phyloP scores from a whole-genome alignment of 192 early-diverging fungal genomes.

The Coemansia sp. region DNA sequence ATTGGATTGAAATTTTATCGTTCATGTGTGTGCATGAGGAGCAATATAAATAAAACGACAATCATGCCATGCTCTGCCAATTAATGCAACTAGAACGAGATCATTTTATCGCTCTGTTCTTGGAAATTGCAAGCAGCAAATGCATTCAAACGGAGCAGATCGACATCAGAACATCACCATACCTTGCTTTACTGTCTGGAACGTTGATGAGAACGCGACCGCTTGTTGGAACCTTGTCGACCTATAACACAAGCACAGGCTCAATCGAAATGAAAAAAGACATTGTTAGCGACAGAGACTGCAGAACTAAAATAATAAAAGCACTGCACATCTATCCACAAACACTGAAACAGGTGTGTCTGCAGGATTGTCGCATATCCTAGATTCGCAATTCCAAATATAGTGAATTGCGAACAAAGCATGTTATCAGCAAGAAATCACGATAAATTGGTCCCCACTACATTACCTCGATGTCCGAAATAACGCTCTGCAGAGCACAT shows the following conservation, averaged over 20 bases:
- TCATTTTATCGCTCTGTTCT: neutral
- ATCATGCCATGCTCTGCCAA: neutral
- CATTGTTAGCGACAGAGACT: neutral
- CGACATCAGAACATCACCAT: constrained; percentile 6
- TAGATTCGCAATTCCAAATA: neutral
- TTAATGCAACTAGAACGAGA: neutral
- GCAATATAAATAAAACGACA: neutral
- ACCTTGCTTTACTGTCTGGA: constrained; percentile 74
- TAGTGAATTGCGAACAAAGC: neutral
- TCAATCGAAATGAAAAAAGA: neutral
- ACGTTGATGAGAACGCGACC: constrained; percentile 69
- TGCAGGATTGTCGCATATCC: neutral
- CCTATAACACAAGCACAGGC: constrained; percentile 32
- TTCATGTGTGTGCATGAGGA: neutral
- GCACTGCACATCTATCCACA: neutral
- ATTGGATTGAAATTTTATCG: neutral
- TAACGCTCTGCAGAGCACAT: constrained; percentile 87
- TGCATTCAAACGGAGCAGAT: too few species aligned
- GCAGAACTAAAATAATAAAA: neutral
- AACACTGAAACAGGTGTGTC: constrained; percentile 1
- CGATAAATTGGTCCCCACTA: neutral
- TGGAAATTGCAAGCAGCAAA: neutral
- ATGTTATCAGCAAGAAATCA: neutral
- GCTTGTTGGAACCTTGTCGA: constrained; percentile 78
- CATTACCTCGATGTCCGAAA: constrained; percentile 89